A percentile compares a stretch with the other conserved stretches of the same genome.
These are phyloP conservation scores for Ganoderma sp. DNA, from an alignment of 1,284 basidiomycete genomes.

Conservation along the genomic window DNA sequence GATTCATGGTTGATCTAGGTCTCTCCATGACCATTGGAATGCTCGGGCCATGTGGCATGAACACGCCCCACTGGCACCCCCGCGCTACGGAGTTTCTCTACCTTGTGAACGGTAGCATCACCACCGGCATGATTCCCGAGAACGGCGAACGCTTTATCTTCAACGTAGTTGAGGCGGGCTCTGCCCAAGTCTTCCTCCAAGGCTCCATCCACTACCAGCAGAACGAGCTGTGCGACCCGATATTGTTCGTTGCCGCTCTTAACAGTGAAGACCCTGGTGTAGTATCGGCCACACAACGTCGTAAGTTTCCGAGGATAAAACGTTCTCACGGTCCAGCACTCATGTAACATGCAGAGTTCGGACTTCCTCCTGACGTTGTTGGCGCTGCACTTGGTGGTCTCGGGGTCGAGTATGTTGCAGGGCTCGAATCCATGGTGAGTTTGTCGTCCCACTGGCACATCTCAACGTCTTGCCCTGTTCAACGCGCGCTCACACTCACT, in stretches of 20 bases:
- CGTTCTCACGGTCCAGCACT: not conserved
- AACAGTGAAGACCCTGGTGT: conserved; percentile 45
- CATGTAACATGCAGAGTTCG: conserved; percentile 34
- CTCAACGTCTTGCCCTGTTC: not conserved
- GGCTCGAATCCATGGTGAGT: conserved; percentile 37
- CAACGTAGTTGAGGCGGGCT: conserved; percentile 41
- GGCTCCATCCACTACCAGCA: conserved; percentile 46
- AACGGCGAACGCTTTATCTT: conserved; percentile 44
- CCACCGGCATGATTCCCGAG: conserved; percentile 44
- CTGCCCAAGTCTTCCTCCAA: conserved; percentile 44
- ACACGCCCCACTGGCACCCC: conserved; percentile 48
- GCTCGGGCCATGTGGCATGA: conserved; percentile 44
- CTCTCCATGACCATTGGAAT: conserved; percentile 39
- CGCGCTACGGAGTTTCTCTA: conserved; percentile 47
- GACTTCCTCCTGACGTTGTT: conserved; percentile 44
- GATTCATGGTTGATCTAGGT: conserved; percentile 14
- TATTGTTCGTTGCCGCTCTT: conserved; percentile 37
- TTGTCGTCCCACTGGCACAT: not conserved
- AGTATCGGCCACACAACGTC: conserved; percentile 40
- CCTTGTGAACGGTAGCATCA: conserved; percentile 42
- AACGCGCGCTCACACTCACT: conserved; percentile 3
- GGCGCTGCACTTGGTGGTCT: conserved; percentile 43
- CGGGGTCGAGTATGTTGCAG: conserved; percentile 42
- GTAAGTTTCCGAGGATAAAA: conserved; percentile 30
- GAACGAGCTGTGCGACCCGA: conserved; percentile 41